Base-by-base conservation (phyloP, 768 basidiomycete species). In the Leucocoprinus birnbaumii region DNA sequence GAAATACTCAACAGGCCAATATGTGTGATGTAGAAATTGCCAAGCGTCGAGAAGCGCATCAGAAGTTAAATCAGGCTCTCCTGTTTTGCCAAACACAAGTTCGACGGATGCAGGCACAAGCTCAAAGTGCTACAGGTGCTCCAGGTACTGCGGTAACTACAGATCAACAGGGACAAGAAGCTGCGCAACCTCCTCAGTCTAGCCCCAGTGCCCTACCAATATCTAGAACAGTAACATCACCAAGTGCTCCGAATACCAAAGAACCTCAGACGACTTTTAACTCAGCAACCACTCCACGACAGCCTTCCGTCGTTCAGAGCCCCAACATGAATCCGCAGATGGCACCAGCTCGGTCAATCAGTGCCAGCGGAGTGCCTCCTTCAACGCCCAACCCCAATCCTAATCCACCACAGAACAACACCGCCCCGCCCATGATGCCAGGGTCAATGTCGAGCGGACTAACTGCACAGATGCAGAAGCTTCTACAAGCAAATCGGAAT, bases 1-100 rank as follows among this genome's bases (percentile, higher is more conserved):
- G 63, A 19, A 62, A 66, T 43, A 51, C n/a, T 14, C 53, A 62
- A 25, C 13, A 52, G 27, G 58, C 43, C 1, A 61, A 34, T 24
- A 14, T 14, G 2, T 43, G 38, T 24, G 40, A 55, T n/a, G n/a
- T 16, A 18, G 63, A 66, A 41, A 58, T 57, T 35, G 50, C 52
- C 18, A 51, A 58, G 42, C 53, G 57, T 38, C 56, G 59, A 14
- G 53, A 56, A 6, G 50, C 56, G 4, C 40, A 57, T 11, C 22
- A 25, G 8, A 62, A 56, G 42, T 42, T 60, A 22, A 56, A 48
- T 21, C 53, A 57, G 37, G 55, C 42, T 14, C 26, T 55, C 19
- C 35, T 16, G 8, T 21, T 18, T 27, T 44, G 49, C 41, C 58
- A 64, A 47, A 55, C 27, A 45, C 60, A 53, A 38, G 55, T 55